Conservation (phyloP, 179 eudicot genomes). For the Corrigiola litoralis region DNA sequence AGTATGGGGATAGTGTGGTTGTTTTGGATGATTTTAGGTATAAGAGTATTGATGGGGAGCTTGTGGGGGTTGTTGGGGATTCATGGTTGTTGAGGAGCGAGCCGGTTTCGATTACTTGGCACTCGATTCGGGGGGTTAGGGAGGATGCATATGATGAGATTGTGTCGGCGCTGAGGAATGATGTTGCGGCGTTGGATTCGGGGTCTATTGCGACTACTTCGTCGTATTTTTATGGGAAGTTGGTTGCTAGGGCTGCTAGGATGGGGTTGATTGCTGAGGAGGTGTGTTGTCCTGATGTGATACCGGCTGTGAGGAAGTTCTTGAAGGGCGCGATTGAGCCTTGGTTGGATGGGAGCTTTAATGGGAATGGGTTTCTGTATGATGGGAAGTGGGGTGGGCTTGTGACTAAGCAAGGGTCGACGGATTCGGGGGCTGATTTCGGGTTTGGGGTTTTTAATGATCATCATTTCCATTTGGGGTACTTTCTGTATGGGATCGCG, state of each 20-base stretch:
- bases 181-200: slow-evolving; percentile 49
- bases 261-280: slow-evolving; percentile 89
- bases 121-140: slow-evolving; percentile 53
- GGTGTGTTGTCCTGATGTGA: slow-evolving; percentile 49
- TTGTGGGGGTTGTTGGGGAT: slow-evolving; percentile 91
- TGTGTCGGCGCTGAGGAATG: slow-evolving; percentile 47
- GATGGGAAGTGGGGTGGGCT: slow-evolving; percentile 85
- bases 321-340: slow-evolving; percentile 73
- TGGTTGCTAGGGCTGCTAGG: slow-evolving; percentile 83
- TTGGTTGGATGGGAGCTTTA: slow-evolving; percentile 76
- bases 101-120: slow-evolving; percentile 75
- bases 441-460: slow-evolving; percentile 89
- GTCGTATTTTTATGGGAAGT: slow-evolving; percentile 72
- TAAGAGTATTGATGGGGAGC: slow-evolving; percentile 84
- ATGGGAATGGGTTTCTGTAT: slow-evolving; percentile 63
- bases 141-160: slow-evolving; percentile 56
- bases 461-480: slow-evolving; percentile 81
- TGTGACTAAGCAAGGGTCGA: slow-evolving; percentile 62
- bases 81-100: slow-evolving; percentile 63
- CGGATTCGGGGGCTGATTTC: slow-evolving; percentile 68
- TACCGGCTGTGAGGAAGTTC: slow-evolving; percentile 48
- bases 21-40: slow-evolving; percentile 65
- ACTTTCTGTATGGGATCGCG: slow-evolving; percentile 68
- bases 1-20: slow-evolving; percentile 19
- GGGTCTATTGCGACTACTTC: slow-evolving; percentile 51